Evolutionary conservation across 148 eudicot species (phyloP).

Genomic region (Rhododendron kiyosumense): DNA sequence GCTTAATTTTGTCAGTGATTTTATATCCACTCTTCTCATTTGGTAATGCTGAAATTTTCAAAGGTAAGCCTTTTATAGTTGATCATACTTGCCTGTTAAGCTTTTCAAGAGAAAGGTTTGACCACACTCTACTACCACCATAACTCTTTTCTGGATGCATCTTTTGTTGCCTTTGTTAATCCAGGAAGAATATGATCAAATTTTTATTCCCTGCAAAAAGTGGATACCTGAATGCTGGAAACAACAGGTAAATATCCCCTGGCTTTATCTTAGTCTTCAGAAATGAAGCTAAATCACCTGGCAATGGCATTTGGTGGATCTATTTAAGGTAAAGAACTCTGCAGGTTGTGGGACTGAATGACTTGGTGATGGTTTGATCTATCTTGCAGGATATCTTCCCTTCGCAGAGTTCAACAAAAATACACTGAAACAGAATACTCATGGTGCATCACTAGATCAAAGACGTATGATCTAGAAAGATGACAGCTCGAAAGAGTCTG

Average conservation of each 20-base stretch:
- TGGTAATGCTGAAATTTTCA: background rate
- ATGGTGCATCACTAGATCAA: background rate
- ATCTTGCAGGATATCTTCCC: conserved; percentile 18
- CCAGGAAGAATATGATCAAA: background rate
- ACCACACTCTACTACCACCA: background rate
- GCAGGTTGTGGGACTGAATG: conserved; percentile 6
- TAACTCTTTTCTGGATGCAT: background rate
- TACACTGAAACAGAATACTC: background rate
- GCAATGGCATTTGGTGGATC: background rate
- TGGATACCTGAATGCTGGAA: background rate
- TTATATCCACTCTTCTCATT: background rate
- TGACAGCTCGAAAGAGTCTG: conserved; percentile 41
- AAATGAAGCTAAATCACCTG: background rate
- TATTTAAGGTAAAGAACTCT: background rate
- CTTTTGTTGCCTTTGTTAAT: background rate
- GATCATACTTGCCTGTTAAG: background rate
- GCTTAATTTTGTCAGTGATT: background rate
- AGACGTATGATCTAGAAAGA: conserved; percentile 29
- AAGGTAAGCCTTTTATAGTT: background rate
- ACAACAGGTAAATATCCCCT: background rate
- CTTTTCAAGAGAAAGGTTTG: background rate
- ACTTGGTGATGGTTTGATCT: conserved; percentile 9
- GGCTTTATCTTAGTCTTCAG: background rate
- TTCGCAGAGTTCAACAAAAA: conserved; percentile 13
- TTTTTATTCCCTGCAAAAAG: background rate